Percentiles rank a stretch among this genome's conserved stretches.
Conservation (phyloP, 768 basidiomycete genomes). For the Russula olivacea region DNA sequence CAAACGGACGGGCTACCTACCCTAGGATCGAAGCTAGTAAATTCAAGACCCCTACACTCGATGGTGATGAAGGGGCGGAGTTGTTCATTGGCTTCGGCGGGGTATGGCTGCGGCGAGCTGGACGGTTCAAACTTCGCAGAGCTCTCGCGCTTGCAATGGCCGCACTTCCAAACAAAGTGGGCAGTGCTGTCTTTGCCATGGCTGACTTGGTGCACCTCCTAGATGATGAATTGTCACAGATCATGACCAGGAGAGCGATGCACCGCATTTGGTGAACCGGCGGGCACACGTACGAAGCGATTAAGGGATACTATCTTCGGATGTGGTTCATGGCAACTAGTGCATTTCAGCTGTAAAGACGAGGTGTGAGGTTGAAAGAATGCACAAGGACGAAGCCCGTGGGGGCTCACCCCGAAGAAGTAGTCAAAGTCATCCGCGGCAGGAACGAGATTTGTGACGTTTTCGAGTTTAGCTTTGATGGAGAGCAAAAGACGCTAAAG, state of each 20-base stretch:
- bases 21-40: slow-evolving; percentile 66
- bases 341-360: slow-evolving; percentile 61
- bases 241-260: neutral
- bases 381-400: neutral
- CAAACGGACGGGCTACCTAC: slow-evolving; percentile 36
- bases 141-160: slow-evolving; percentile 71
- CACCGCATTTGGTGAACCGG: neutral
- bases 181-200: slow-evolving; percentile 64
- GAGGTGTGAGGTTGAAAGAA: slow-evolving; percentile 5
- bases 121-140: slow-evolving; percentile 70
- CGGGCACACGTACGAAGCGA: slow-evolving; percentile 43
- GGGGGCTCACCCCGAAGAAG: slow-evolving; percentile 58
- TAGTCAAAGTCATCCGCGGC: slow-evolving; percentile 67
- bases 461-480: slow-evolving; percentile 76
- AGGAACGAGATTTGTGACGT: slow-evolving; percentile 65
- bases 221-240: slow-evolving; percentile 1
- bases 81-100: slow-evolving; percentile 50
- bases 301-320: slow-evolving; percentile 69
- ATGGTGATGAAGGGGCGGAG: slow-evolving; percentile 62
- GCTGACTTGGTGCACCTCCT: slow-evolving; percentile 66
- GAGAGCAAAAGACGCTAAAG: slow-evolving; percentile 55
- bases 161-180: slow-evolving; percentile 78
- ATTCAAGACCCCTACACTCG: slow-evolving; percentile 86
- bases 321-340: slow-evolving; percentile 70
- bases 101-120: slow-evolving; percentile 49